Conservation (phyloP, 306 rosid genomes). For the Betula pendula region DNA sequence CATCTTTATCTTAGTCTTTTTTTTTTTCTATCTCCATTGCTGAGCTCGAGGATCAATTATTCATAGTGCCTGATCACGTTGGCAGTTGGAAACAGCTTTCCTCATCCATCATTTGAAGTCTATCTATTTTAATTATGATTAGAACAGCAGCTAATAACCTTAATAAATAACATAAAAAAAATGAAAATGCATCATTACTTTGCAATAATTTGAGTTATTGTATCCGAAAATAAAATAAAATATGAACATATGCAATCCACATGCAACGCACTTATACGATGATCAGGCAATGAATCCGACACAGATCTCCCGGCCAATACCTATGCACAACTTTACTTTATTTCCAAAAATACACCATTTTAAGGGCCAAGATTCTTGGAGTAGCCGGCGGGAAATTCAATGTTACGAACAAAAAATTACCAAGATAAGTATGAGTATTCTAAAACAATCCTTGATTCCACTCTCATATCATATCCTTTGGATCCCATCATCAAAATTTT, state of each 20-base stretch:
- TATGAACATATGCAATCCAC: constrained; percentile 41
- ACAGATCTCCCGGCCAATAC: constrained; percentile 21
- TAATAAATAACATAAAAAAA: neutral
- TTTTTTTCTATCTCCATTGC: too few relatives aligned
- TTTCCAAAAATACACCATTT: constrained; percentile 7
- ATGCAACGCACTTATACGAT: constrained; percentile 44
- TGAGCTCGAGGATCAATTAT: neutral
- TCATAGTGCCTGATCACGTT: constrained; percentile 27
- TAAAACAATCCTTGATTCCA: constrained; percentile 55
- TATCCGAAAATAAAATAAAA: neutral
- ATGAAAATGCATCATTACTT: constrained; percentile 11
- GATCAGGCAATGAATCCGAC: constrained; percentile 25
- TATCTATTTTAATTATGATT: constrained; percentile 28
- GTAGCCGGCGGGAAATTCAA: constrained; percentile 51
- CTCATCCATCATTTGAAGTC: constrained; percentile 32
- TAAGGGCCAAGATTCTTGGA: constrained; percentile 45
- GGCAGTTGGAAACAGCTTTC: constrained; percentile 36
- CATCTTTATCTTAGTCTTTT: too few relatives aligned
- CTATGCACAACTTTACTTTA: too few relatives aligned
- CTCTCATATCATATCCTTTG: constrained; percentile 36
- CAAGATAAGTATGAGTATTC: neutral
- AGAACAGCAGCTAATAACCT: constrained; percentile 12
- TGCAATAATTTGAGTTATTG: constrained; percentile 4
- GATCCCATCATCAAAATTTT: constrained; percentile 43
- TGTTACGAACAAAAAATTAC: constrained; percentile 35